Conservation (phyloP, 495 filamentous ascomycete species). For the Xylaria telfairii region DNA sequence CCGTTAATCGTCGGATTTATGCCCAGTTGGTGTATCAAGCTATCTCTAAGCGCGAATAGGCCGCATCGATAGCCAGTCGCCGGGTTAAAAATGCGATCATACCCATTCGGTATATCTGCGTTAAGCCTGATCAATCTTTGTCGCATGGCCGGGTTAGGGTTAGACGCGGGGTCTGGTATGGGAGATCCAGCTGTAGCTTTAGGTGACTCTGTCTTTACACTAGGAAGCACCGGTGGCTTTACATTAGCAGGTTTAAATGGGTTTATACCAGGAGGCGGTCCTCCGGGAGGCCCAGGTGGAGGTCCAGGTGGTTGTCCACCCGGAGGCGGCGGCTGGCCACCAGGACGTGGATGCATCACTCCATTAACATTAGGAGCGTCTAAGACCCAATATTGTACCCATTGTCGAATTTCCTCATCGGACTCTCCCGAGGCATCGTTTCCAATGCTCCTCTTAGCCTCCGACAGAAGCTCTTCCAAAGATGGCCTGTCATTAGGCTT, state of each 20-base stretch:
- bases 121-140: not conserved
- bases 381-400: conserved; percentile 28
- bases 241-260: not conserved
- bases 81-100: not conserved
- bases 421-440: not conserved
- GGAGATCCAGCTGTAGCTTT: conserved; percentile 2
- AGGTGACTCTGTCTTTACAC: no score
- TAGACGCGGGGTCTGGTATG: not conserved
- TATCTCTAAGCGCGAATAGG: conserved; percentile 1
- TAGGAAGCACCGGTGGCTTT: no score
- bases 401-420: conserved; percentile 19
- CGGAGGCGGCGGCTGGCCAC: not conserved
- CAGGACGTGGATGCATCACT: not conserved
- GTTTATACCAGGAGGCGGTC: no score
- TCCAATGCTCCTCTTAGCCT: conserved; percentile 12
- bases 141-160: not conserved
- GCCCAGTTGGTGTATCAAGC: conserved; percentile 14
- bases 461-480: conserved; percentile 11
- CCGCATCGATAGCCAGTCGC: not conserved
- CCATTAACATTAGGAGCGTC: not conserved
- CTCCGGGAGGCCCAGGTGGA: not conserved
- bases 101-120: not conserved
- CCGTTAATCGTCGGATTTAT: conserved; percentile 3
- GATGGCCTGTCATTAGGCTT: conserved; percentile 29
- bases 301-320: not conserved